Conservation (phyloP, 23 red algal species). For the Cyanidium caldarium region DNA sequence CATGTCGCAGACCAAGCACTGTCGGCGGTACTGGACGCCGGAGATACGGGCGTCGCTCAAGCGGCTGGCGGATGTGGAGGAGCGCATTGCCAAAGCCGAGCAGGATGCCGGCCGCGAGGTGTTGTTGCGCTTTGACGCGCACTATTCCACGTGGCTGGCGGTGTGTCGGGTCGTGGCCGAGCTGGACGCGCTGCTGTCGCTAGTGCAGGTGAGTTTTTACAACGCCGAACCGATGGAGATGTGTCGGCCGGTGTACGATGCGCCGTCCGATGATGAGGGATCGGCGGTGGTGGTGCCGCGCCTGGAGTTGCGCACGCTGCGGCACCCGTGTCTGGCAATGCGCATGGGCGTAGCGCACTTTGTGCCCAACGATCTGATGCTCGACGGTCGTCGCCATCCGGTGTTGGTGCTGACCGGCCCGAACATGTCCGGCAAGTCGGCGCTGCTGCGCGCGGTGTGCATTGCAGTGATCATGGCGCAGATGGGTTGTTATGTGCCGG, state of each 20-base stretch:
- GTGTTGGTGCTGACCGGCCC: conserved; percentile 52
- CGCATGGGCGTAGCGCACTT: conserved; percentile 14
- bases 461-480: conserved; percentile 84
- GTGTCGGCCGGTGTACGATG: not conserved
- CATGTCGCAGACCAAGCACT: conserved; percentile 70
- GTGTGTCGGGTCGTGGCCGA: conserved; percentile 34
- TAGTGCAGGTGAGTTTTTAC: conserved; percentile 9
- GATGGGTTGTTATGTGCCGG: conserved; percentile 86
- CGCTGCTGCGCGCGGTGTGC: conserved; percentile 59
- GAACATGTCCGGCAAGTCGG: conserved; percentile 88
- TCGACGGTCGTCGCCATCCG: conserved; percentile 5
- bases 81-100: conserved; percentile 22
- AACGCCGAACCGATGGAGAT: not conserved
- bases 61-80: conserved; percentile 21
- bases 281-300: not conserved
- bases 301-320: not conserved
- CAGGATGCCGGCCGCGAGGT: conserved; percentile 31
- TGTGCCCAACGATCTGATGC: conserved; percentile 44
- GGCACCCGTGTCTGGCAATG: conserved; percentile 41
- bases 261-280: not conserved
- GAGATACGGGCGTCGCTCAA: conserved; percentile 23
- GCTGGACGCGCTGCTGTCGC: conserved; percentile 55
- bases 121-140: conserved; percentile 51
- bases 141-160: conserved; percentile 23
- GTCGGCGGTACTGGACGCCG: conserved; percentile 67